phyloP scores from a whole-genome alignment of 768 basidiomycete genomes.

The Postia placenta region DNA sequence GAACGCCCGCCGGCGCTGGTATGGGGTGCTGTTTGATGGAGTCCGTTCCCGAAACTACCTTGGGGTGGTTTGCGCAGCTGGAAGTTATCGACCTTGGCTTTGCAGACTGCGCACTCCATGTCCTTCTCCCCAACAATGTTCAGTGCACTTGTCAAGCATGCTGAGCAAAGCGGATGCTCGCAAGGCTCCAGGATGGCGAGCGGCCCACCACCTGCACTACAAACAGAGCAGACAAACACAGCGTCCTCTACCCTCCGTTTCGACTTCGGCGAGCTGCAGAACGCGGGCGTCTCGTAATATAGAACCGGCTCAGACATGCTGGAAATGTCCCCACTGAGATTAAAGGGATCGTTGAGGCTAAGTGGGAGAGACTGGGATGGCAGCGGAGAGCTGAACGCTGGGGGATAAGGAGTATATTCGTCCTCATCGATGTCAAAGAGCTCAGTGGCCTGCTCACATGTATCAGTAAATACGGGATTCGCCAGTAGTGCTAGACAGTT shows the following conservation, averaged over 20 bases:
- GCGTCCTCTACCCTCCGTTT: conserved; percentile 19
- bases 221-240: conserved; percentile 54
- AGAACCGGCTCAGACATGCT: conserved; percentile 28
- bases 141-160: conserved; percentile 77
- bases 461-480: conserved; percentile 14
- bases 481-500: conserved; percentile 12
- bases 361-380: conserved; percentile 28
- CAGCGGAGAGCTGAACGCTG: conserved; percentile 29
- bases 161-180: conserved; percentile 68
- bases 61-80: conserved; percentile 41
- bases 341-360: conserved; percentile 39
- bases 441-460: conserved; percentile 32
- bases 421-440: conserved; percentile 76
- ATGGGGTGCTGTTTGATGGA: too few relatives aligned
- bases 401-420: conserved; percentile 46
- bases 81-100: conserved; percentile 63
- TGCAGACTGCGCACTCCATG: conserved; percentile 81
- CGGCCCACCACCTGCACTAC: conserved; percentile 39
- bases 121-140: conserved; percentile 90
- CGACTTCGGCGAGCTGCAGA: conserved; percentile 27
- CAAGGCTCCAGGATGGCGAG: conserved; percentile 73
- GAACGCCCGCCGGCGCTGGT: neutral
- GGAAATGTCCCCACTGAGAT: conserved; percentile 25
- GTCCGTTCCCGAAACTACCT: too few relatives aligned
- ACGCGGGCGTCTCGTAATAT: conserved; percentile 24